Evolutionary conservation across 2,329 filamentous ascomycete genomes (phyloP).

Genomic region (Davidsoniella virescens): DNA sequence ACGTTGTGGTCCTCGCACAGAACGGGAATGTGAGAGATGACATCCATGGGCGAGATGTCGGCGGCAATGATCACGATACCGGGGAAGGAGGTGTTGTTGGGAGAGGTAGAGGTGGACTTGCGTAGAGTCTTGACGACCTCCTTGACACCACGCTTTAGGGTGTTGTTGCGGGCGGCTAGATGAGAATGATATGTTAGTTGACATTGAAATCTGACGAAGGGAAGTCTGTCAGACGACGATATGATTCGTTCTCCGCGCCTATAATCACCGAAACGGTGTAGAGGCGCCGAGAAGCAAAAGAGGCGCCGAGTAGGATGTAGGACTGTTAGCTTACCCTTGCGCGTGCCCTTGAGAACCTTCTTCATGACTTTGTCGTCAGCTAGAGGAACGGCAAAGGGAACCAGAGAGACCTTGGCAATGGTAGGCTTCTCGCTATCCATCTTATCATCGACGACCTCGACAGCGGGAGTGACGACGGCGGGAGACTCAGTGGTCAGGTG

Average conservation of each 20-base stretch:
- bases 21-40: conserved; percentile 94
- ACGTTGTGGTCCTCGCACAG: conserved; percentile 97
- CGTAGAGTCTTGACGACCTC: conserved; percentile 97
- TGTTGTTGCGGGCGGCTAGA: conserved; percentile 82
- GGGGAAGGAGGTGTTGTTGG: conserved; percentile 45
- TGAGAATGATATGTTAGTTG: conserved; percentile 14
- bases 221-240: neutral
- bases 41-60: conserved; percentile 96
- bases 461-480: conserved; percentile 24
- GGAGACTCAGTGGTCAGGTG: conserved; percentile 31
- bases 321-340: conserved; percentile 31
- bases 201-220: neutral
- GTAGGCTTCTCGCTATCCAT: conserved; percentile 19
- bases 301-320: neutral
- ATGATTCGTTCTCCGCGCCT: neutral
- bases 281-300: no score
- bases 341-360: conserved; percentile 41
- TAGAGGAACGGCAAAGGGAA: conserved; percentile 70
- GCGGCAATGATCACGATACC: conserved; percentile 82
- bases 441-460: conserved; percentile 26
- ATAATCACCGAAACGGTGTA: neutral
- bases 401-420: conserved; percentile 41
- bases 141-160: conserved; percentile 94
- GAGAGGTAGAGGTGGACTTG: conserved; percentile 63
- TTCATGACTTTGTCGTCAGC: conserved; percentile 61